Evolutionary conservation across 2,329 filamentous ascomycete species (phyloP), one percentile per base, ranked within the genome.

Genomic region (Huntiella bhutanensis): DNA sequence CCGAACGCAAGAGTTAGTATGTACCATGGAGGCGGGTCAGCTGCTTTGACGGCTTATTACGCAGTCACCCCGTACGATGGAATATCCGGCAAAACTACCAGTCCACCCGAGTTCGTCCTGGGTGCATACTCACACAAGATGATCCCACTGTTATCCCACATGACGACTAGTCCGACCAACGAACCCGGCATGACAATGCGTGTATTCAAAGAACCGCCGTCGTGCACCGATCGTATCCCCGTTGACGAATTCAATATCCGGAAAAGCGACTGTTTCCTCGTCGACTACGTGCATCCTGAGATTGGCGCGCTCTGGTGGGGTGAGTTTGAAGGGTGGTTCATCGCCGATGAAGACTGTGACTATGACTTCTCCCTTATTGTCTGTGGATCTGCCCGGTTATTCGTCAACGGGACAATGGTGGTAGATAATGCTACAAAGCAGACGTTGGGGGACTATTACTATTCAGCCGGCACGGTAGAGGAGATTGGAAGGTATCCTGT

Each of bases 61-160:
- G 79, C 80, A 41, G 68, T 85, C 15, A 83, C 76, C 0, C 82
- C 81, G 2, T 75, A 79, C 19, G 77, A 82, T 48, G 80, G 80
- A 5, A 82, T 86, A 54, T 69, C 66, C 35, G 64, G 64, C 33
- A 71, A 72, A 55, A 60, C 72, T 1, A 57, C 55, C 8, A 58
- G 57, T 0, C 47, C 60, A 4, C 66, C 69, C 0, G 58, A 56
- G 1, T 80, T 74, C 55, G 65, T 71, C 1, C 68, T 77, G 38
- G 77, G 77, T 7, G 71, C 70, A 35, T 76, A 80, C 56, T 75
- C 73, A 0, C 75, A 80, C 59, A 76, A 75, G 55, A 65, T 76
- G 51, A 65, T 80, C 1, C 77, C 77, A 1, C 60, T 75, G 0
- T 61, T 80, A 3, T 72, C 73, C 0, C 61, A 62, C 2, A 59